These are phyloP conservation scores for Talaromyces sp. DNA, from an alignment of 2,329 filamentous ascomycete genomes.

Conservation along the genomic window DNA sequence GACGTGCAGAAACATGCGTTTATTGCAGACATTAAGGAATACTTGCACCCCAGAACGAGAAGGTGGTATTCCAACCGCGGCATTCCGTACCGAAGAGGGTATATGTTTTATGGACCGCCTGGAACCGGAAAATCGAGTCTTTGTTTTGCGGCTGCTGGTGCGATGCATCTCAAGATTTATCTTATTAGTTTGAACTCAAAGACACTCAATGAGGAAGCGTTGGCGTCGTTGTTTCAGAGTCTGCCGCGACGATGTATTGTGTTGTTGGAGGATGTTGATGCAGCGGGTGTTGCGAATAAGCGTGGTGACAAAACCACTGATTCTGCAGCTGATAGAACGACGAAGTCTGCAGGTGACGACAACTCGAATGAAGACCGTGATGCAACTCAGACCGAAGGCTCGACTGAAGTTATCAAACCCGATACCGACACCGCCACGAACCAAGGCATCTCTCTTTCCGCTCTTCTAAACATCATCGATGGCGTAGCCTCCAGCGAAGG, in stretches of 20 bases:
- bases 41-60: conserved; percentile 52
- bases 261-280: conserved; percentile 74
- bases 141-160: conserved; percentile 67
- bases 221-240: conserved; percentile 63
- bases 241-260: conserved; percentile 70
- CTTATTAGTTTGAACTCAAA: conserved; percentile 66
- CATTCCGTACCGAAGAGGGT: conserved; percentile 81
- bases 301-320: conserved; percentile 27
- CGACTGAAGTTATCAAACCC: conserved; percentile 21
- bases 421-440: conserved; percentile 18
- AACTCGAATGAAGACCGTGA: background rate
- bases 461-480: conserved; percentile 68
- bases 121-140: conserved; percentile 77
- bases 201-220: conserved; percentile 63
- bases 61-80: conserved; percentile 81
- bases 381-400: background rate
- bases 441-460: conserved; percentile 61
- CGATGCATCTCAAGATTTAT: conserved; percentile 70
- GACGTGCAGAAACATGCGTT: conserved; percentile 50
- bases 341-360: conserved; percentile 12
- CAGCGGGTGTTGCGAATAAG: conserved; percentile 65
- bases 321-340: conserved; percentile 38
- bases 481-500: conserved; percentile 69
- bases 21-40: conserved; percentile 57
- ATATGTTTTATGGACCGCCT: conserved; percentile 76